Base-by-base conservation (phyloP, 2,329 filamentous ascomycete species). In the Scedosporium minutisporum region DNA sequence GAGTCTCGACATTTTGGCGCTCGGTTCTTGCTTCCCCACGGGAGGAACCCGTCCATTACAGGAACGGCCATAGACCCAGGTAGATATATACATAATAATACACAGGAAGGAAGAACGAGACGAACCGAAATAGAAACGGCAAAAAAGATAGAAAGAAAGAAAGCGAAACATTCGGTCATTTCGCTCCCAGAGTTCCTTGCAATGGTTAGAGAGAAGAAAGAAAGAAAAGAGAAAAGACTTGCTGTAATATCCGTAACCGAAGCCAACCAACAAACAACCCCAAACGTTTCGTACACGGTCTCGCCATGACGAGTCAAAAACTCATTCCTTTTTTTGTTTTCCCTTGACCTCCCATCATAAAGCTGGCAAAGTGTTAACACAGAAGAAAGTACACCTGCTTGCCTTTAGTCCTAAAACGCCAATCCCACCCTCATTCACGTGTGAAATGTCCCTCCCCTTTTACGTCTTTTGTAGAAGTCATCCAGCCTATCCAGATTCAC, bases 31-130 rank as follows among this genome's bases (percentile, higher is more conserved):
- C 51, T 23, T 48, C 12, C 44, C 21, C 44, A 18, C 3, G 3
- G 14, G 44, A 18, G 44, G 44, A 48, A 2, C 44, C 44, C 21
- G 7, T n/a, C 16, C 16, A 48, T 48, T 21, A 48, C 44, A 48
- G 44, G 18, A 48, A 48, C 14, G 44, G 21, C 18, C 44, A 21
- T 48, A n/a, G 51, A 55, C 14, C 51, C 51, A 55, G 18, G 12
- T 23, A 55, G 51, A 55, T 55, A 55, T 55, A 55, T 55, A 55
- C 51, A 57, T 23, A 61, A 57, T 16, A 38, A 60, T 53, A 23
- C 38, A 61, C 18, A 63, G 44, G 44, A 58, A 44, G 44, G 27
- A 25, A 48, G 21, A 46, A 53, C 51, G 10, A 18, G 7, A 10
- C 29, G 25, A 33, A 38, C 21, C 44, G 21, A 33, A 57, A 14